Conservation (phyloP, 768 basidiomycete species). For the Phylloporus arenicola region DNA sequence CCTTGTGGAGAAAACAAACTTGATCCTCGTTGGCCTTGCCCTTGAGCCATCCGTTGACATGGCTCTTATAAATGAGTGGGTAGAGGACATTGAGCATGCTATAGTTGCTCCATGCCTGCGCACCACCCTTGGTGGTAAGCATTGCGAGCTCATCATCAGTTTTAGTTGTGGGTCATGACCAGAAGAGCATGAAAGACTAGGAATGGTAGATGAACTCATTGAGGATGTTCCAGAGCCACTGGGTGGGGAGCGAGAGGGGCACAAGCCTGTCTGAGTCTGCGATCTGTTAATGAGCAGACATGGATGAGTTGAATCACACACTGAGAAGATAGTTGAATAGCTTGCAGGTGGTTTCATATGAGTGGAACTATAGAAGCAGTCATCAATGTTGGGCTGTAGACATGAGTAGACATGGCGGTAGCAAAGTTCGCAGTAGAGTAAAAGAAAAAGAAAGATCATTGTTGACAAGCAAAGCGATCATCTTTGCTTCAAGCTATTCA, state of each 20-base stretch:
- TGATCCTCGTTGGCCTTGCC: slow-evolving; percentile 79
- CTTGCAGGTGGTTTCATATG: slow-evolving; percentile 95
- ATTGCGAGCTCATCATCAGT: too few relatives aligned
- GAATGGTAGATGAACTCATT: slow-evolving; percentile 99
- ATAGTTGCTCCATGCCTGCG: slow-evolving; percentile 94
- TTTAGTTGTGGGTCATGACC: slow-evolving; percentile 77
- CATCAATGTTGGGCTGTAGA: too few relatives aligned
- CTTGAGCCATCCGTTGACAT: slow-evolving; percentile 86
- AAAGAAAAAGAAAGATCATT: too few relatives aligned
- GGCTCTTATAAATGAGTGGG: slow-evolving; percentile 96
- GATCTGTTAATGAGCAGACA: too few relatives aligned
- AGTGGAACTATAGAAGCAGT: too few relatives aligned
- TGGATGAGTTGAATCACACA: slow-evolving; percentile 22
- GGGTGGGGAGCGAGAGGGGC: slow-evolving; percentile 87
- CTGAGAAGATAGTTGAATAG: slow-evolving; percentile 97
- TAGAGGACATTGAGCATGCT: slow-evolving; percentile 63
- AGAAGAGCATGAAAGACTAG: slow-evolving; percentile 91
- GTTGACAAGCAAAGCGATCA: too few relatives aligned
- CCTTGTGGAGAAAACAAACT: slow-evolving; percentile 34
- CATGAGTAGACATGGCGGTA: too few relatives aligned
- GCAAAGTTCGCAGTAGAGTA: too few relatives aligned
- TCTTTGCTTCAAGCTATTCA: too few relatives aligned
- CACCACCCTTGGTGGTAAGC: too few relatives aligned
- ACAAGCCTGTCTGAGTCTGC: too few relatives aligned
- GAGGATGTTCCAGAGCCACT: slow-evolving; percentile 98